Percentiles rank a stretch among this genome's conserved stretches.
These are phyloP conservation scores for Albatrellus sp. DNA, from an alignment of 1,284 basidiomycete genomes.

Conservation along the genomic window DNA sequence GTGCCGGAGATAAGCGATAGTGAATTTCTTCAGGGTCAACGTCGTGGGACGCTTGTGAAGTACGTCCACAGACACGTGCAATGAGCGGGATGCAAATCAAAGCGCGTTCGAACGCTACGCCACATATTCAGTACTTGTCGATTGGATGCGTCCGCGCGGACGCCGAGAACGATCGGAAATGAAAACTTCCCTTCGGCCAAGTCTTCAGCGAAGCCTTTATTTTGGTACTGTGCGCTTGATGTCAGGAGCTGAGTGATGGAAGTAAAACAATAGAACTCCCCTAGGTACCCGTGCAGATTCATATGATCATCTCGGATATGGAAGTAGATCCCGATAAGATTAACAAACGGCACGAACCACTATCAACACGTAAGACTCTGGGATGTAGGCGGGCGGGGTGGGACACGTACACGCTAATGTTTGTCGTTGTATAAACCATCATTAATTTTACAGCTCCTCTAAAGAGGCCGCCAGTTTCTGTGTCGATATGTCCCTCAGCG, in stretches of 20 bases:
- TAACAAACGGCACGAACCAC: conserved; percentile 86
- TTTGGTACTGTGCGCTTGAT: conserved; percentile 57
- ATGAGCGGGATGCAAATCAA: not conserved
- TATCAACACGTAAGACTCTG: conserved; percentile 19
- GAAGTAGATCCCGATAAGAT: conserved; percentile 89
- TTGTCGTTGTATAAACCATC: conserved; percentile 75
- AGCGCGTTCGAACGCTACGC: not conserved
- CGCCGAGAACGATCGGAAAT: conserved; percentile 86
- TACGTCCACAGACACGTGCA: conserved; percentile 44
- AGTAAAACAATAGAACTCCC: conserved; percentile 24
- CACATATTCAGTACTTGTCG: conserved; percentile 71
- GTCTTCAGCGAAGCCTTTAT: conserved; percentile 94
- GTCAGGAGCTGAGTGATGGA: conserved; percentile 2
- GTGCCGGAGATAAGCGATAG: conserved; percentile 66
- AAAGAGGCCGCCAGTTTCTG: conserved; percentile 94
- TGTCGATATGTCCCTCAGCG: conserved; percentile 3
- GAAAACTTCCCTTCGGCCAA: conserved; percentile 95
- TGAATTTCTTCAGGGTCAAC: conserved; percentile 67
- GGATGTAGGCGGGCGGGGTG: not conserved
- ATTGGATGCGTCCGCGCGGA: conserved; percentile 64
- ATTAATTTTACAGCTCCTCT: conserved; percentile 91
- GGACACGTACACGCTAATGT: conserved; percentile 44
- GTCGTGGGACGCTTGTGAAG: conserved; percentile 80
- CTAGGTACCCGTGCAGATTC: conserved; percentile 83
- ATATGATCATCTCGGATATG: conserved; percentile 97